Percentiles rank a stretch among this genome's conserved stretches.
Conservation (phyloP, 306 rosid species). For the Quercus engelmannii region DNA sequence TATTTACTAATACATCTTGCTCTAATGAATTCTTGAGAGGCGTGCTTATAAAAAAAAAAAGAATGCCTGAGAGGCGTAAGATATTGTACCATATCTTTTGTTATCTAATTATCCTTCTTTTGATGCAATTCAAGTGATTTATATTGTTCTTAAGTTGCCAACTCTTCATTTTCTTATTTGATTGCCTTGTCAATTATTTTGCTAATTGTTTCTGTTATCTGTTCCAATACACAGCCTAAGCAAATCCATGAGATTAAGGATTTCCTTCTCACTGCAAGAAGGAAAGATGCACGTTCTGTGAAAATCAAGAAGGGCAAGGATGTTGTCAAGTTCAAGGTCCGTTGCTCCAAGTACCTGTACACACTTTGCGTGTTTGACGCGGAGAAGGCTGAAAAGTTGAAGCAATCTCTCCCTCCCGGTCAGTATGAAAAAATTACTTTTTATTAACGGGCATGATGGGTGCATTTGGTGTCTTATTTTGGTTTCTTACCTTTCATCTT, state of each 20-base stretch:
- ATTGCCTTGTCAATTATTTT: neutral
- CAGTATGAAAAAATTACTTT: neutral
- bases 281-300: slow-evolving; percentile 57
- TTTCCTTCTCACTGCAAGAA: slow-evolving; percentile 56
- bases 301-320: slow-evolving; percentile 44
- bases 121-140: neutral
- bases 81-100: too few relatives aligned
- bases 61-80: too few relatives aligned
- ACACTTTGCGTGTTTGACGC: slow-evolving; percentile 47
- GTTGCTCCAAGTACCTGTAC: slow-evolving; percentile 51
- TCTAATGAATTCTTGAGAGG: too few relatives aligned
- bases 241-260: slow-evolving; percentile 57
- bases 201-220: neutral
- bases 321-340: slow-evolving; percentile 51
- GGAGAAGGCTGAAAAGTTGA: slow-evolving; percentile 52
- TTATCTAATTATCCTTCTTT: neutral
- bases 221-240: slow-evolving; percentile 34
- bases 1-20: too few relatives aligned
- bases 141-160: neutral
- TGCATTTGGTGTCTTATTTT: neutral
- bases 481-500: neutral
- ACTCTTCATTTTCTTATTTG: neutral
- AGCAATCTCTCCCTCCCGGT: slow-evolving; percentile 57
- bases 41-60: too few relatives aligned
- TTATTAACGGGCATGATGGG: too few relatives aligned